These are phyloP conservation scores for Annulohypoxylon truncatum DNA, from an alignment of 2,329 filamentous ascomycete species.

Conservation along the genomic window DNA sequence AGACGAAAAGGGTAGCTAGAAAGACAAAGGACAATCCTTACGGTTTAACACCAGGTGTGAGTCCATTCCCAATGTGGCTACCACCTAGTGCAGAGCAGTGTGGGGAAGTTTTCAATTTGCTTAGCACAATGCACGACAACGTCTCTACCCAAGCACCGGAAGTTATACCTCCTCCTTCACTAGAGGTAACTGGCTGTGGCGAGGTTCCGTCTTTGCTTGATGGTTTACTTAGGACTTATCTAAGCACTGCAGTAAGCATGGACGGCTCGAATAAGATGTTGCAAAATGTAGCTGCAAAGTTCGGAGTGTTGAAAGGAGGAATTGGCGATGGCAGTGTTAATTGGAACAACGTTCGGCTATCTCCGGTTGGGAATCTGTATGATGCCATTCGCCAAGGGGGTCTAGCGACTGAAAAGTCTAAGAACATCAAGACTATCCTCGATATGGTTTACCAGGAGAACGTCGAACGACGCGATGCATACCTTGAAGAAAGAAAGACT, in stretches of 20 bases:
- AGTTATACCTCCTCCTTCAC: conserved; percentile 75
- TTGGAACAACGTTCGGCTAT: conserved; percentile 76
- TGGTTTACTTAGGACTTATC: conserved; percentile 63
- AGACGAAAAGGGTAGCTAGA: conserved; percentile 41
- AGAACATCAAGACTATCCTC: conserved; percentile 78
- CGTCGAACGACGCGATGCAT: conserved; percentile 57
- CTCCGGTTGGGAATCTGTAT: conserved; percentile 70
- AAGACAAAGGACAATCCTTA: conserved; percentile 58
- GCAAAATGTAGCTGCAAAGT: conserved; percentile 70
- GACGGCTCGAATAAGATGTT: conserved; percentile 72
- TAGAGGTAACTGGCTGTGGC: conserved; percentile 75
- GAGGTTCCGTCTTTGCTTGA: conserved; percentile 67
- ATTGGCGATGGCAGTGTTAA: conserved; percentile 78
- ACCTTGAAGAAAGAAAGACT: conserved; percentile 57
- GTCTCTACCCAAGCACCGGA: conserved; percentile 66
- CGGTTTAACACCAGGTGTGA: conserved; percentile 64
- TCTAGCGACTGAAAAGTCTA: conserved; percentile 76
- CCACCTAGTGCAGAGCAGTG: conserved; percentile 77
- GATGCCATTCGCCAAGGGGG: conserved; percentile 78
- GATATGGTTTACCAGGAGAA: conserved; percentile 79
- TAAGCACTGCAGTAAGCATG: conserved; percentile 64
- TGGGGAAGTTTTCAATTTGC: conserved; percentile 73
- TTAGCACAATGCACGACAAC: conserved; percentile 74
- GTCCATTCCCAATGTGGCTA: conserved; percentile 75
- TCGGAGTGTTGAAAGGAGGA: conserved; percentile 69